A percentile compares a stretch with the other conserved stretches of the same genome.
Evolutionary conservation across 805 yeast species (phyloP).

Genomic region (Saccharomycopsis amapae): DNA sequence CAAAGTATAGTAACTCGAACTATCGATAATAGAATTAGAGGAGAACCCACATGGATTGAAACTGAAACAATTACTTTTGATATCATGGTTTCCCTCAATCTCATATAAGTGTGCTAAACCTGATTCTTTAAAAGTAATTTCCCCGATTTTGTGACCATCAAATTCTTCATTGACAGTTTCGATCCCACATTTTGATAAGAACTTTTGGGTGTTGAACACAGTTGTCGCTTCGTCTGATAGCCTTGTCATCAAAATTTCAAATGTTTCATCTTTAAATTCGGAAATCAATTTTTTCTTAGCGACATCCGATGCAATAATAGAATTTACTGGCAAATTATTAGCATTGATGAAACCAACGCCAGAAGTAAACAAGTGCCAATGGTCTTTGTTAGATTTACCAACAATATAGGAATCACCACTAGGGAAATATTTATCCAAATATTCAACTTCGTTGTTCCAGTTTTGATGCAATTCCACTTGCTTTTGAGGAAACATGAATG

Average conservation of each 20-base stretch:
- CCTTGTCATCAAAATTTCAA: constrained; percentile 89
- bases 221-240: constrained; percentile 50
- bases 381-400: constrained; percentile 74
- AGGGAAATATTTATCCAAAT: constrained; percentile 58
- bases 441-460: constrained; percentile 76
- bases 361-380: constrained; percentile 83
- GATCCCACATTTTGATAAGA: no score
- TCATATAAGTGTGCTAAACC: constrained; percentile 57
- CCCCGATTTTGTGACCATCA: constrained; percentile 74
- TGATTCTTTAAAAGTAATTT: constrained; percentile 54
- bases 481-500: constrained; percentile 85
- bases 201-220: constrained; percentile 49
- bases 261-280: constrained; percentile 52
- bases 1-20: constrained; percentile 66
- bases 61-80: constrained; percentile 72
- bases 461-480: constrained; percentile 75
- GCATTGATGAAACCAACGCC: constrained; percentile 30
- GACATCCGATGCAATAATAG: background rate
- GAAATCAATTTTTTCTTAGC: background rate
- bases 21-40: constrained; percentile 68
- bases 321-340: constrained; percentile 11
- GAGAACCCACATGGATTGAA: constrained; percentile 95
- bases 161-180: no score
- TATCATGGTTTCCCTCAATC: constrained; percentile 8
- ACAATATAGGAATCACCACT: constrained; percentile 64